Evolutionary conservation across 2,329 filamentous ascomycete species (phyloP).

Genomic region (Ophiostoma pallidulum): DNA sequence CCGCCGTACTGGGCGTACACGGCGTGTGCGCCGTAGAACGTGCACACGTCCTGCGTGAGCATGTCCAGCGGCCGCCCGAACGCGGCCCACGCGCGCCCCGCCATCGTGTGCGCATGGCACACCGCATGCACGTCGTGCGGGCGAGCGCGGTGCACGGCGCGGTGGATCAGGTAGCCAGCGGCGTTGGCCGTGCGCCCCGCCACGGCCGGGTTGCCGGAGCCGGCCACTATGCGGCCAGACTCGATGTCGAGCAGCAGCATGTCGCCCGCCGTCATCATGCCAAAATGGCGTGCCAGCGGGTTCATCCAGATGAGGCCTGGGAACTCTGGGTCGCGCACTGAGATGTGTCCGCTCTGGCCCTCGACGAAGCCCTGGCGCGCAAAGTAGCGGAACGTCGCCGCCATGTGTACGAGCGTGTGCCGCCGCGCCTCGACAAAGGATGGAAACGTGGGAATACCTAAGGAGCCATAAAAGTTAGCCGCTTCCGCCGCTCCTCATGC

Average conservation of each 20-base stretch:
- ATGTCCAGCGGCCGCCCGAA: conserved; percentile 60
- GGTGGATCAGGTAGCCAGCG: conserved; percentile 62
- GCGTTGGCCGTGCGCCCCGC: conserved; percentile 44
- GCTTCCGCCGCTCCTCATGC: neutral
- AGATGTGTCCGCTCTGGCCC: conserved; percentile 56
- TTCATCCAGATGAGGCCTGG: conserved; percentile 54
- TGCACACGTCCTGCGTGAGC: conserved; percentile 59
- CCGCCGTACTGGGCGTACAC: conserved; percentile 51
- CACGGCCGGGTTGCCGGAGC: conserved; percentile 38
- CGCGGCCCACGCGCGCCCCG: conserved; percentile 57
- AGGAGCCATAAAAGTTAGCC: neutral
- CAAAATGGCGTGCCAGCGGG: conserved; percentile 58
- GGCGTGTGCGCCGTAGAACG: conserved; percentile 52
- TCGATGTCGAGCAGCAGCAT: conserved; percentile 54
- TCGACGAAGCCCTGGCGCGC: conserved; percentile 54
- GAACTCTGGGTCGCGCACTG: conserved; percentile 55
- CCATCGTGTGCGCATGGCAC: conserved; percentile 58
- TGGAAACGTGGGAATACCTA: conserved; percentile 35
- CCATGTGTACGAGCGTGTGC: conserved; percentile 58
- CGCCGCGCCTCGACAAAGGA: conserved; percentile 39
- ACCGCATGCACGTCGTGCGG: conserved; percentile 52
- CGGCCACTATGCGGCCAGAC: conserved; percentile 52
- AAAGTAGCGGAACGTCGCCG: conserved; percentile 58
- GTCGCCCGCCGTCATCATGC: conserved; percentile 54
- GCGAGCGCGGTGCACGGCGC: conserved; percentile 56